Conservation (phyloP, 2,329 filamentous ascomycete genomes). For the Ustulina deusta region DNA sequence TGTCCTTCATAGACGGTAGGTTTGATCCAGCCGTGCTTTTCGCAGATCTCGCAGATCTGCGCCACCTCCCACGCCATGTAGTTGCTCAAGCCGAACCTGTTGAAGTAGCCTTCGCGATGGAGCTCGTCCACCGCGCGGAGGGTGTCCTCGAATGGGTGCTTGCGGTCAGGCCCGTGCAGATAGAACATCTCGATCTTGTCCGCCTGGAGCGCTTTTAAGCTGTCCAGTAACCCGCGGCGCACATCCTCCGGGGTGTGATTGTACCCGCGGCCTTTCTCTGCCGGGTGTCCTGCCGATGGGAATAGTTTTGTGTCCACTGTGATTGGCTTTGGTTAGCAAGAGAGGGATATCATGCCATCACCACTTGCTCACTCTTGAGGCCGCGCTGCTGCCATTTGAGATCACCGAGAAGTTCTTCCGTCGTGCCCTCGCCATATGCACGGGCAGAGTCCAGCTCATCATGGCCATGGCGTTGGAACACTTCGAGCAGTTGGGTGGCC, state of each 20-base stretch:
- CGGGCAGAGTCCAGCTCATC: conserved; percentile 74
- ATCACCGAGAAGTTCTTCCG: conserved; percentile 65
- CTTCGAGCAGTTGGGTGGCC: conserved; percentile 67
- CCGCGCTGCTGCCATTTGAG: conserved; percentile 55
- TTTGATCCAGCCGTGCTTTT: conserved; percentile 55
- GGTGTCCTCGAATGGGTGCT: conserved; percentile 57
- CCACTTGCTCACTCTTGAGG: conserved; percentile 42
- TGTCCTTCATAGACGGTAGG: conserved; percentile 62
- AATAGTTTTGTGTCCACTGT: conserved; percentile 57
- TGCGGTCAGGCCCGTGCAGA: conserved; percentile 59
- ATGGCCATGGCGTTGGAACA: conserved; percentile 74
- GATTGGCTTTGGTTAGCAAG: neutral
- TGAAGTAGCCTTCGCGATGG: conserved; percentile 47
- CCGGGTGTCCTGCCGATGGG: conserved; percentile 18
- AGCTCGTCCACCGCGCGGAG: conserved; percentile 58
- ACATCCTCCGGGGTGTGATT: conserved; percentile 49
- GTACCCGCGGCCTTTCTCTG: conserved; percentile 21
- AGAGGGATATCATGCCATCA: no score
- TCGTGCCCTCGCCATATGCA: conserved; percentile 71
- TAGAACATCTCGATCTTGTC: conserved; percentile 42
- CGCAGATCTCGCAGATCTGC: conserved; percentile 57
- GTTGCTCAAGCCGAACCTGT: conserved; percentile 61
- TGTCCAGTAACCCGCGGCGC: conserved; percentile 48
- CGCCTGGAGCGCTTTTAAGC: conserved; percentile 49
- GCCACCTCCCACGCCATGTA: conserved; percentile 60